Base-by-base conservation (phyloP, 2,329 filamentous ascomycete species). In the Aureobasidium sp. region DNA sequence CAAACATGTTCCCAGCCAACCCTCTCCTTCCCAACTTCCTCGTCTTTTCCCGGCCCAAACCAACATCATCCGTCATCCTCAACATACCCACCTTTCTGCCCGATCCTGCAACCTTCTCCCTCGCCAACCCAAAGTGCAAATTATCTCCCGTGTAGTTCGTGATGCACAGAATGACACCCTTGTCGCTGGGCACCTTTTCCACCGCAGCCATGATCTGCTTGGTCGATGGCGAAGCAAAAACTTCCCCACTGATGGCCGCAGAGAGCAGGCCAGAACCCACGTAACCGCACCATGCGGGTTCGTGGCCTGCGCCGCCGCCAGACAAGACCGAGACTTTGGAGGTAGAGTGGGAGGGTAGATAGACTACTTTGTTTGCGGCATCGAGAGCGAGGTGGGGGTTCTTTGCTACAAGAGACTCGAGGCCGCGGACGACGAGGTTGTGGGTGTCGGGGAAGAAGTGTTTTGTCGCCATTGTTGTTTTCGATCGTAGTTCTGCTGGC, bases 371-470 rank as follows among this genome's bases (percentile, higher is more conserved):
- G 62, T 81, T 75, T 5, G 75, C 62, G 7, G 73, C 71, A 63
- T 81, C 77, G 61, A 81, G 75, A 9, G 70, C 73, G 2, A 78
- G 70, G 35, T 75, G 70, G 5, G 70, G 72, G 65, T 81, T 81
- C 8, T 78, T 71, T 2, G 75, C 69, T 33, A 78, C 75, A 22
- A 82, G 70, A 5, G 77, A 77, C 48, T 76, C 75, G 24, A 82
- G 74, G 45, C 77, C 77, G 56, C 77, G 74, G n/a, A 77, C 71
- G 0, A 82, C 79, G 17, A 82, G 75, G 62, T 78, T 79, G 63
- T 78, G 75, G 19, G 78, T 79, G 57, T 74, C 75, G 35, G 77
- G 74, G 64, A 82, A 82, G 71, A 82, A 82, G 68, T 82, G 80
- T 70, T 82, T 82, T 29, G 77, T 75, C 37, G 79, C 81, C 80